These are phyloP conservation scores for Quercus berberidifolia DNA, from an alignment of 306 rosid species.

Conservation along the genomic window DNA sequence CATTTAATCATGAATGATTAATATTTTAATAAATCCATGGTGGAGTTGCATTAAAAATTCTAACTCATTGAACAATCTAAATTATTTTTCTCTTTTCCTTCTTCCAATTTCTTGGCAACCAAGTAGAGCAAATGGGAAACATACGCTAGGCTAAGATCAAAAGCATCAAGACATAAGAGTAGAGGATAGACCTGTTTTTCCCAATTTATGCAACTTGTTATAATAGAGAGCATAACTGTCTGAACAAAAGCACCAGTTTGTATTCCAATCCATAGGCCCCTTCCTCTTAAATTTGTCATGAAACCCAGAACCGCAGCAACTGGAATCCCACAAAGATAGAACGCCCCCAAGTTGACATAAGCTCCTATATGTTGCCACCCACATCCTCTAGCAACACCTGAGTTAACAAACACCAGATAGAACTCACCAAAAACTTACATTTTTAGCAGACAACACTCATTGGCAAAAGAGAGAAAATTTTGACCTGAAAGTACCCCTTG, in stretches of 20 bases:
- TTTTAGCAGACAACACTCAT: neutral
- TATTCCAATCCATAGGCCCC: constrained; percentile 75
- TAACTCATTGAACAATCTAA: too few species aligned
- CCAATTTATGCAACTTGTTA: constrained; percentile 56
- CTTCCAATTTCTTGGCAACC: neutral
- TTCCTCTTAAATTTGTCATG: constrained; percentile 45
- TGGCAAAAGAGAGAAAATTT: neutral
- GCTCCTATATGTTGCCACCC: constrained; percentile 82
- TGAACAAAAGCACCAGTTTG: constrained; percentile 57
- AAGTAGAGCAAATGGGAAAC: neutral
- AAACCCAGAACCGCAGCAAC: constrained; percentile 50
- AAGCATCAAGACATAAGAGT: neutral
- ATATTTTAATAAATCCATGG: too few species aligned
- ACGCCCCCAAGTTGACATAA: constrained; percentile 63
- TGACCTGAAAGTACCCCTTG: constrained; percentile 67
- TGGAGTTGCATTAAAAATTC: too few species aligned
- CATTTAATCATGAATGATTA: too few species aligned
- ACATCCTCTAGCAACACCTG: constrained; percentile 72
- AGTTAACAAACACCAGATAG: neutral
- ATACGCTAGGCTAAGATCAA: neutral
- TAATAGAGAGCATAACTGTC: constrained; percentile 31
- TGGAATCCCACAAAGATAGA: constrained; percentile 74
- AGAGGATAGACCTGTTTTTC: constrained; percentile 43
- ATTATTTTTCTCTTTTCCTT: too few species aligned
- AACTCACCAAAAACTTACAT: neutral